These are phyloP conservation scores for Penicillium fimorum DNA, from an alignment of 495 filamentous ascomycete species.

Conservation along the genomic window DNA sequence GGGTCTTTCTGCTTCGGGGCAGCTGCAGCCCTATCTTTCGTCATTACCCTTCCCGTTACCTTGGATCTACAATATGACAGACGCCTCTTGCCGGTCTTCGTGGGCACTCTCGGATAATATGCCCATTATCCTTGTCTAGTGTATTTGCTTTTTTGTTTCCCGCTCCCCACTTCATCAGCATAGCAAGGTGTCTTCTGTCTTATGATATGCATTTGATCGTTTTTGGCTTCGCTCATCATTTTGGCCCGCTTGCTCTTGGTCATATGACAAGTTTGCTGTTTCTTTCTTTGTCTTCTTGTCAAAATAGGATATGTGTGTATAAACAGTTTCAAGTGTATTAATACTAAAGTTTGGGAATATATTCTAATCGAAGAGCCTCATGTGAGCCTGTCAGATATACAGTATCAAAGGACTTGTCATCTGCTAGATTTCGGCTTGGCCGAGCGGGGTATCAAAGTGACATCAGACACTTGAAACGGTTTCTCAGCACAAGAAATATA, in stretches of 20 bases:
- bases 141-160: conserved; percentile 7
- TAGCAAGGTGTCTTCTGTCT: conserved; percentile 11
- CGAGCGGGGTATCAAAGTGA: conserved; percentile 1
- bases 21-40: conserved; percentile 21
- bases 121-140: not conserved
- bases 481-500: not conserved
- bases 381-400: not conserved
- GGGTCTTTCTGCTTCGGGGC: conserved; percentile 16
- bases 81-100: conserved; percentile 23
- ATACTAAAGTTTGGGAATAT: not conserved
- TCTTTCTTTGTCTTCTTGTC: not conserved
- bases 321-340: not conserved
- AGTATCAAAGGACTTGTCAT: not conserved
- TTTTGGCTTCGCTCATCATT: not conserved
- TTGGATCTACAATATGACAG: conserved; percentile 22
- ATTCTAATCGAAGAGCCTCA: not conserved
- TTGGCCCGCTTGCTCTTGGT: not conserved
- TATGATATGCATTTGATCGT: conserved; percentile 1
- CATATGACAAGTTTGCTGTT: not conserved
- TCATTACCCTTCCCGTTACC: conserved; percentile 15
- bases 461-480: not conserved
- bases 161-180: conserved; percentile 2
- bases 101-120: conserved; percentile 10
- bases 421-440: not conserved
- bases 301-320: not conserved